These are phyloP conservation scores for Phytophthora kernoviae DNA, from an alignment of 352 stramenopile species.

Conservation along the genomic window DNA sequence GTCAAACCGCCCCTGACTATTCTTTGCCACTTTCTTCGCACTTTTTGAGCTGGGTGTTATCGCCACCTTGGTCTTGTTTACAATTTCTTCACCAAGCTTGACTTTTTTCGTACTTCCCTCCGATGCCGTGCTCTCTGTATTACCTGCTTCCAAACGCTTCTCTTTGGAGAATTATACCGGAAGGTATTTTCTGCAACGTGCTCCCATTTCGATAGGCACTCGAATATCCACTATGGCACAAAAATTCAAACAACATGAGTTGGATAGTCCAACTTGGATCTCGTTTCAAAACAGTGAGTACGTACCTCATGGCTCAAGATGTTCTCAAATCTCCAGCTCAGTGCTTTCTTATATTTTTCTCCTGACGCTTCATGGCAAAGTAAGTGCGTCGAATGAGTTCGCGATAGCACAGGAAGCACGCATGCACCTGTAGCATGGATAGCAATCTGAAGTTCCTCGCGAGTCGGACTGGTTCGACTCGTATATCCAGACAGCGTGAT, in stretches of 20 bases:
- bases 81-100: slow-evolving; percentile 22
- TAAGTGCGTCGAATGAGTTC: slow-evolving; percentile 83
- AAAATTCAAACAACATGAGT: slow-evolving; percentile 8
- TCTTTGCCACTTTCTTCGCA: slow-evolving; percentile 32
- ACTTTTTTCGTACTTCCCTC: slow-evolving; percentile 28
- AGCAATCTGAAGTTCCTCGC: slow-evolving; percentile 84
- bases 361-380: slow-evolving; percentile 77
- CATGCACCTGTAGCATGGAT: slow-evolving; percentile 86
- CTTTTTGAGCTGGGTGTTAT: slow-evolving; percentile 29
- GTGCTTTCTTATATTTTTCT: slow-evolving; percentile 87
- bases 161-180: slow-evolving; percentile 40
- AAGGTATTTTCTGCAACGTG: slow-evolving; percentile 63
- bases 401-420: slow-evolving; percentile 80
- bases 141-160: slow-evolving; percentile 5
- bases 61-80: slow-evolving; percentile 28
- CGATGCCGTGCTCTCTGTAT: slow-evolving; percentile 32
- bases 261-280: not conserved
- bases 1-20: slow-evolving; percentile 47
- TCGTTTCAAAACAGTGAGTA: slow-evolving; percentile 2
- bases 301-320: slow-evolving; percentile 82
- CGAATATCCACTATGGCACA: slow-evolving; percentile 70
- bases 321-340: slow-evolving; percentile 84
- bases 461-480: slow-evolving; percentile 70
- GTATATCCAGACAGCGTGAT: slow-evolving; percentile 87
- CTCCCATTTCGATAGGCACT: slow-evolving; percentile 70